Base-by-base conservation (phyloP, 2,329 filamentous ascomycete genomes). In the Pyrenochaeta sp. region DNA sequence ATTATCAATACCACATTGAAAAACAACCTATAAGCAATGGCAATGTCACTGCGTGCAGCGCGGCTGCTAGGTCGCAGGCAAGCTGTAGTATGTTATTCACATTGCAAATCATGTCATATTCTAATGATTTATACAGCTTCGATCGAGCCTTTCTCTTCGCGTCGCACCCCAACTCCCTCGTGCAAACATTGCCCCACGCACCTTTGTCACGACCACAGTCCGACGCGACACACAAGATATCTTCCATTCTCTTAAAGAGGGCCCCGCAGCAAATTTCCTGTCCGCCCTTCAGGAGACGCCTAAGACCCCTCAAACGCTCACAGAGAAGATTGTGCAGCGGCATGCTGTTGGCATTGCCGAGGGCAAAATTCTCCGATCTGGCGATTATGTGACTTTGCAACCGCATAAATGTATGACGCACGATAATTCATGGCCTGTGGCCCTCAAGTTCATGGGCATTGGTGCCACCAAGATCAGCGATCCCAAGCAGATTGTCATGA, bases 271-370 rank as follows among this genome's bases (percentile, higher is more conserved):
- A 14, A 86, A 90, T 65, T 87, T 92, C 54, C 85, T 97, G 58
- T 86, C 96, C 60, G 87, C 89, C 35, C 88, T 91, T 30, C 84
- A 74, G 41, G 69, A 75, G 15, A 72, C 69, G 32, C 65, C 79
- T 23, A 72, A 75, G 15, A 75, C 77, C 2, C 85, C 90, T 0
- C 92, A 97, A 77, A 97, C 91, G 2, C 77, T 97, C 45, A 95
- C 91, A 2, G 93, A 97, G 75, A 97, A 97, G 81, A 97, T 97
- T 54, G 88, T 97, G 0, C 93, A 97, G 74, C 79, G 83, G 14
- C 89, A 96, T 75, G 84, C 91, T 0, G 82, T 92, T n/a, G 91
- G 88, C 9, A 83, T 97, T 1, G 77, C 90, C 1, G 75, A 85
- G 10, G 91, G 87, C 54, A 96, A 97, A 78, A 80, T 83, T 51